Evolutionary conservation across 2,329 filamentous ascomycete species (phyloP), one percentile per base, ranked within the genome.

Genomic region (Cercospora canescens): DNA sequence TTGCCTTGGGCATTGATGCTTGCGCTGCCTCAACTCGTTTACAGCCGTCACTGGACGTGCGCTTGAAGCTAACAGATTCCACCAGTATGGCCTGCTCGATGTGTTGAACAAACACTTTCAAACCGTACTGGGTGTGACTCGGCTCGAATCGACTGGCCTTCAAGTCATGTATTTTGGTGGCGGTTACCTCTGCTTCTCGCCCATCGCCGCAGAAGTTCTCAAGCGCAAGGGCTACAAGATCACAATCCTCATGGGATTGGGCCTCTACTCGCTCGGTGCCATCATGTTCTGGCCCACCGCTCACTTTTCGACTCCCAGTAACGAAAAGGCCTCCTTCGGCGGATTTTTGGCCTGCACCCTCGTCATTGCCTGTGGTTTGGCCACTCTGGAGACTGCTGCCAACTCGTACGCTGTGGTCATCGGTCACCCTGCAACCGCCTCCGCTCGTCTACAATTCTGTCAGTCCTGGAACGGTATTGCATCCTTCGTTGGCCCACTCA

Each of bases 171-270:
- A 79, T 72, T 80, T 80, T 70, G 73, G 80, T 69, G 79, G 78
- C 57, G 78, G 79, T 72, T 80, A 81, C 72, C 75, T 81, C 35
- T 71, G 76, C 63, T 81, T 77, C 75, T 79, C 79, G 7, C 77
- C 80, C 26, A 75, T 80, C 66, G 80, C 80, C 39, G 80, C 79
- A 30, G 79, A 81, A 65, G 76, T 81, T 59, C 69, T 82, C 56
- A 79, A 79, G 70, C 76, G 79, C 67, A 80, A 77, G 68, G 80
- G 81, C 34, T 83, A 82, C 73, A 81, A 79, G 68, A 65, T 78
- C 65, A 82, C 80, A 26, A 82, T 83, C 71, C 74, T 83, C 63
- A 79, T 79, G 76, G 77, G 77, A 37, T 72, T 79, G 8, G 60
- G 60, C 12, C 68, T 79, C 60, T 79, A 79, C 74, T 77, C 75